A percentile compares a stretch with the other conserved stretches of the same genome.
phyloP scores from a whole-genome alignment of 139 green algal genomes.

The Ettlia oleoabundans region DNA sequence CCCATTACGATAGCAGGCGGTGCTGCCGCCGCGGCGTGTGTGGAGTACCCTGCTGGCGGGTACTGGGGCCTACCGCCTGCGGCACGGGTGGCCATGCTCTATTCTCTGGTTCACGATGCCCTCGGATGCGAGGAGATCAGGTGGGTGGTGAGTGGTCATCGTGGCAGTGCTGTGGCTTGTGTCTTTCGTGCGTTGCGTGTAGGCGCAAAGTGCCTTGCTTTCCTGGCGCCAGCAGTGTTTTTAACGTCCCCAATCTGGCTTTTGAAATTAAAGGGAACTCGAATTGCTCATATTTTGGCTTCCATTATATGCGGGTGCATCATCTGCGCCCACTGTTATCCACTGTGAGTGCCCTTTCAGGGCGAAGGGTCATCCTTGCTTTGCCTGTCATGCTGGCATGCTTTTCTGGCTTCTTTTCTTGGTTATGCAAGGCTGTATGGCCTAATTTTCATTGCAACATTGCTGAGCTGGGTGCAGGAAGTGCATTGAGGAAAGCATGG shows the following conservation, averaged over 20 bases:
- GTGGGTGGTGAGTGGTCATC: neutral
- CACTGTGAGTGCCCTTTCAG: too few species aligned
- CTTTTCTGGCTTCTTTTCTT: too few species aligned
- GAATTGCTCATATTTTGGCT: too few species aligned
- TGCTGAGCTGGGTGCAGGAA: neutral
- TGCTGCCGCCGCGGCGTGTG: neutral
- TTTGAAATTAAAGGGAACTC: too few species aligned
- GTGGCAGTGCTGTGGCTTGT: neutral
- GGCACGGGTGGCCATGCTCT: constrained; percentile 49
- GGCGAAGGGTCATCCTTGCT: too few species aligned
- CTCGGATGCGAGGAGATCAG: constrained; percentile 50
- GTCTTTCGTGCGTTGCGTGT: neutral
- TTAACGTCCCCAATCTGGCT: too few species aligned
- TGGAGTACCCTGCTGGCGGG: constrained; percentile 25
- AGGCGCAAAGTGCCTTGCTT: neutral
- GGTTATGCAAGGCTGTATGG: neutral
- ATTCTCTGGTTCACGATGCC: constrained; percentile 46
- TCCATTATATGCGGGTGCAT: too few species aligned
- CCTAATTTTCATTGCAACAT: neutral
- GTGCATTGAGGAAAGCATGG: constrained; percentile 41
- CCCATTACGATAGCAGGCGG: too few species aligned
- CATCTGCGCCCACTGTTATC: too few species aligned
- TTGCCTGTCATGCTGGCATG: too few species aligned
- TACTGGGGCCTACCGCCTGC: constrained; percentile 53
- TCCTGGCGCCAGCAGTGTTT: too few species aligned